Evolutionary conservation across 2,329 filamentous ascomycete genomes (phyloP).

Genomic region (Colletotrichum tropicale): DNA sequence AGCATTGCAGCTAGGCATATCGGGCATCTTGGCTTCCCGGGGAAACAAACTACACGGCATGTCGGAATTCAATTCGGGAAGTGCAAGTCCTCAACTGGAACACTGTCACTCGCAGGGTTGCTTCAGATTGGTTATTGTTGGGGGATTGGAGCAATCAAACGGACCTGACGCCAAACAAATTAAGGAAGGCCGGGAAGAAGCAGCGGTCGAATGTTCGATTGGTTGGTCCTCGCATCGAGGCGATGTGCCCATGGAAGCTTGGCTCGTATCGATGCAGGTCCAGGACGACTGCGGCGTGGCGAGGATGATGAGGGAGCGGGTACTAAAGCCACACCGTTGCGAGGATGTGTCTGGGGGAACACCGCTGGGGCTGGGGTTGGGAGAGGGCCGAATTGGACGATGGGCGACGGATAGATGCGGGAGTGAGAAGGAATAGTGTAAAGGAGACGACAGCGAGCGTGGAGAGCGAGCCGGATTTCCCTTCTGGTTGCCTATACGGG

Average conservation of each 20-base stretch:
- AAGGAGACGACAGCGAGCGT: background rate
- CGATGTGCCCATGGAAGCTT: background rate
- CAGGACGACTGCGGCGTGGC: background rate
- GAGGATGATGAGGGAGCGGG: background rate
- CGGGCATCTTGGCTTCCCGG: background rate
- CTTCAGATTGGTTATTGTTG: background rate
- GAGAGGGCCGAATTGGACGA: background rate
- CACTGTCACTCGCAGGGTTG: background rate
- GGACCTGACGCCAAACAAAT: background rate
- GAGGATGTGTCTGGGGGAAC: background rate
- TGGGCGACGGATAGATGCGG: background rate
- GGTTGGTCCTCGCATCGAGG: background rate
- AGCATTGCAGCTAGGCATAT: background rate
- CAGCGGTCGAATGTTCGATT: background rate
- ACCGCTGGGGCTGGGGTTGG: background rate
- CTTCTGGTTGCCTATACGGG: background rate
- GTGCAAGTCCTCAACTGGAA: background rate
- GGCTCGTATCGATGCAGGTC: slow-evolving; percentile 9
- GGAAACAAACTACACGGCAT: background rate
- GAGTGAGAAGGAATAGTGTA: background rate
- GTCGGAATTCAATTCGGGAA: background rate
- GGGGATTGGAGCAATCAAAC: background rate
- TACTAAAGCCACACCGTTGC: background rate
- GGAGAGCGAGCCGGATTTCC: background rate
- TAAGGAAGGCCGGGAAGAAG: background rate